Evolutionary conservation across 371 early-diverging fungal species (phyloP), one percentile per base, ranked within the genome.

Genomic region (Nematocida sp.): DNA sequence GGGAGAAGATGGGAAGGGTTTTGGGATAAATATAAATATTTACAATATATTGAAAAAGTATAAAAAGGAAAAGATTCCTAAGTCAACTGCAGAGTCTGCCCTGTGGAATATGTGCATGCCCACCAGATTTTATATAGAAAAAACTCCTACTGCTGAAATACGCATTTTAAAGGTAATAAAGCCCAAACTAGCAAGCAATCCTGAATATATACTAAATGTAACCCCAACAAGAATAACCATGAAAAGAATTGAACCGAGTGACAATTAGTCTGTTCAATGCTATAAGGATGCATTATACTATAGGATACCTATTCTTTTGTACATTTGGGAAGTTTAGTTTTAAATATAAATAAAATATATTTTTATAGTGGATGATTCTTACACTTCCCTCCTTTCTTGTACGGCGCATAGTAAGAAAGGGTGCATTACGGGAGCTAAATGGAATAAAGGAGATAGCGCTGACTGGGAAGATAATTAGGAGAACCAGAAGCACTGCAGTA

Each of bases 361-460:
- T 64, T 45, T 64, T 64, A 45, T 64, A 33, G 20, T 58, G 9
- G 20, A 64, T 42, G 72, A 40, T 58, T 56, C 50, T 42, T 64
- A 18, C 67, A 20, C 13, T 78, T 27, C 80, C 80, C 9, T 78
- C 80, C 15, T 58, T 58, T 46, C n/a, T 78, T 6, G 15, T 78
- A 13, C 5, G 80, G 50, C 11, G 69, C 7, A 50, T 56, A 23
- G 18, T 78, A 7, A 50, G 69, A 33, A 67, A 58, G 23, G 52
- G 47, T 23, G 1, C 4, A 20, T 9, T 57, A 23, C 20, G 45
- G n/a, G n/a, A 57, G 20, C 1, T 78, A 20, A 55, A 40, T 40
- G 60, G 61, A 58, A 56, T 78, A 7, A 52, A 20, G 15, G 44
- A 45, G 33, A 20, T 78, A 1, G 18, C 46, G 7, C 15, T 78